Evolutionary conservation across 176 grass and related monocot species (phyloP), one percentile per base, ranked within the genome.

Genomic region (Rhynchospora breviuscula): DNA sequence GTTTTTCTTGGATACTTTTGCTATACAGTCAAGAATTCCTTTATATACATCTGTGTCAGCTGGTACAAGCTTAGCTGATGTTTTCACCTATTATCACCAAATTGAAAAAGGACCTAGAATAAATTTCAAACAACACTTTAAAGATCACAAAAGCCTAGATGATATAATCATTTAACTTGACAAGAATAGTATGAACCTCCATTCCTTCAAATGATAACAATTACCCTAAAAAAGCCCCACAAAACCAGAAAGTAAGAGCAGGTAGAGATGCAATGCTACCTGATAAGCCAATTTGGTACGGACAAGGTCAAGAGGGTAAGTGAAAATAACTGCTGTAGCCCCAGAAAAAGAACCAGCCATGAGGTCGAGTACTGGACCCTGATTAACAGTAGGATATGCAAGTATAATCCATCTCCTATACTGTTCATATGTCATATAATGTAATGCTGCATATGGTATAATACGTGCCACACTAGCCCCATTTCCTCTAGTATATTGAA

Each of bases 371-470:
- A 90, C 79, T 83, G 96, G 96, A 13, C 96, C 96, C 79, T 90
- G 85, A 69, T 92, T 81, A 48, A 95, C 66, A 92, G 92, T 85
- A 88, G 96, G 96, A 57, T 93, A 90, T 85, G 86, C 79, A 86
- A 89, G 88, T 84, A 99, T 93, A 45, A 99, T 95, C 96, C 93
- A 99, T 59, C 96, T 83, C 6, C 91, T 87, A 84, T 95, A 95
- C 68, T 99, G 93, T 91, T 99, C 96, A 81, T 99, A 99, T n/a
- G 93, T 85, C 96, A 95, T 99, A 90, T 93, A 95, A 91, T 99
- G 93, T 79, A 99, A 89, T 80, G 93, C 93, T 80, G 93, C 93
- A 91, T 95, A 99, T 82, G 93, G 96, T 71, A 99, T 92, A 87
- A 99, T 95, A 62, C 91, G 86, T 82, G 96, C 93, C 85, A 99